Conservation (phyloP, 208 protist species). For the Balamuthia mandrillaris region DNA sequence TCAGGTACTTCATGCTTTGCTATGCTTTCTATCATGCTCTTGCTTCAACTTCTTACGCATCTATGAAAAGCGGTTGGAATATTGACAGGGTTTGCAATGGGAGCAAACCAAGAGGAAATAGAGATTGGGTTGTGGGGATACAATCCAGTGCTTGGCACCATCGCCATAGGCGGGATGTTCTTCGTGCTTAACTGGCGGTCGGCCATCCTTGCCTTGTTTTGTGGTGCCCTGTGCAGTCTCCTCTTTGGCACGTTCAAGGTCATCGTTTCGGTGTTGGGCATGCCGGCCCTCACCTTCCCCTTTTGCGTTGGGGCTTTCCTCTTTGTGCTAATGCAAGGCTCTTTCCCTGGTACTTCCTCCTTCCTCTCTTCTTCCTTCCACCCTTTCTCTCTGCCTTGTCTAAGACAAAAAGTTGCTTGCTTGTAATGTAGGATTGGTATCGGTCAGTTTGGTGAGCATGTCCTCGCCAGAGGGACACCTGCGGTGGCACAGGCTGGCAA, state of each 20-base stretch:
- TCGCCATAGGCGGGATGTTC: slow-evolving; percentile 6
- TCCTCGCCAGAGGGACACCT: too few relatives aligned
- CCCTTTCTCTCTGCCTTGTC: too few relatives aligned
- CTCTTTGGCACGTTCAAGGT: neutral
- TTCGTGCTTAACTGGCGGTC: neutral
- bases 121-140: neutral
- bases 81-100: neutral
- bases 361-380: too few relatives aligned
- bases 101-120: neutral
- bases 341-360: too few relatives aligned
- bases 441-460: too few relatives aligned
- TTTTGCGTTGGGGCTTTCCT: neutral
- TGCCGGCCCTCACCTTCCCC: slow-evolving; percentile 3
- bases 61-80: neutral
- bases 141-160: neutral
- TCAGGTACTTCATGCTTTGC: too few relatives aligned
- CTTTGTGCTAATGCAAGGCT: too few relatives aligned
- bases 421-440: too few relatives aligned
- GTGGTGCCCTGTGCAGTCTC: neutral
- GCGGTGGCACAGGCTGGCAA: too few relatives aligned
- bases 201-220: neutral
- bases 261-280: neutral
- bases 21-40: neutral
- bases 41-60: neutral
- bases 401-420: too few relatives aligned